Evolutionary conservation across 2,329 filamentous ascomycete species (phyloP), one percentile per base, ranked within the genome.

Genomic region (Sphaerostilbella broomeana): DNA sequence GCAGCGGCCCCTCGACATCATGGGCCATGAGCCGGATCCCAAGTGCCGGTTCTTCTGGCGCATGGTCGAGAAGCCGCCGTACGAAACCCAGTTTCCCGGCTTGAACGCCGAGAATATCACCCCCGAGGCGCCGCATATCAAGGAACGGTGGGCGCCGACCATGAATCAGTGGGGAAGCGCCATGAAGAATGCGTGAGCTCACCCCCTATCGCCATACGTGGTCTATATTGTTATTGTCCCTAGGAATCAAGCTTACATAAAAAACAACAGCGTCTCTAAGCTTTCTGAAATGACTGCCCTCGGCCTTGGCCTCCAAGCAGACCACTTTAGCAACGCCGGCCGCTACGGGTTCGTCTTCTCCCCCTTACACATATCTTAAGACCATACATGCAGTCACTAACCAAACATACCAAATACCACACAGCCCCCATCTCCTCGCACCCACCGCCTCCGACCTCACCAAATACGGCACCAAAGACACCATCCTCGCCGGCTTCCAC

Each of bases 11-110:
- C 65, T 79, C 7, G 75, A 79, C 51, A 72, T 79, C 47, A 49
- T 58, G n/a, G 72, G 56, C 6, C 75, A 79, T 53, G 53, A 63
- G 19, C 75, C 75, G 0, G 75, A 79, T 42, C 75, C 75, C 26
- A 79, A 79, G 58, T 78, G 74, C 51, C 67, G 75, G 29, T 79
- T 79, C 64, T 79, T 79, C 56, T 79, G 75, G 75, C 62, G 71
- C 45, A 76, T 79, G 71, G 68, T 62, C 9, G 70, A 77, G 50
- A 43, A 48, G 37, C 68, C 73, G 17, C 73, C 75, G 0, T 75
- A 74, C 45, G 56, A 66, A 54, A 77, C 75, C 1, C 51, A 65
- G 43, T 79, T 77, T 45, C 74, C 74, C 1, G 68, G 63, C 0
- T 56, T 79, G 13, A 77, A 78, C 41, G 71, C 75, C 1, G 49